Conservation (phyloP, 2,329 filamentous ascomycete species). For the Penicillium sp. region DNA sequence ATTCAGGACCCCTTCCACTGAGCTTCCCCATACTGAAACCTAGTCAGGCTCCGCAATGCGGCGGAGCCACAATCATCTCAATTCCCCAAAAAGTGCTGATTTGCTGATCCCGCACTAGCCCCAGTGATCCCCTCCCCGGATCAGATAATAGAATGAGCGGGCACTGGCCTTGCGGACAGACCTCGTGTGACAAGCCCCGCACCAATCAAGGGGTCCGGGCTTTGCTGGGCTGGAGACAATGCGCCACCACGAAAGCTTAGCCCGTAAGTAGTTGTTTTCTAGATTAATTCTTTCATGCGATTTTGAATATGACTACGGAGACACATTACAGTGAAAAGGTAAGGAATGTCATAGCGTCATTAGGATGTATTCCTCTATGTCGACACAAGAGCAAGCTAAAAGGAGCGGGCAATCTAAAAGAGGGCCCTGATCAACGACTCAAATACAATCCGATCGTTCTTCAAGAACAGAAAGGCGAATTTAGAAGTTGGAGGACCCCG, state of each 20-base stretch:
- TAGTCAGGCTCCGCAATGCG: not conserved
- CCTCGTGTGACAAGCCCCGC: not conserved
- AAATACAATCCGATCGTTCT: not conserved
- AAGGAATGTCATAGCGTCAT: constrained; percentile 21
- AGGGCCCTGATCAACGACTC: not conserved
- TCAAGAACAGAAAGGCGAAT: not conserved
- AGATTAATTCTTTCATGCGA: not conserved
- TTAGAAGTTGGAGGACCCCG: not conserved
- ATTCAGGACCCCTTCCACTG: not conserved
- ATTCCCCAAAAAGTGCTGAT: not conserved
- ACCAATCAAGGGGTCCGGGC: constrained; percentile 8
- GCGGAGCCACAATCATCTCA: not conserved
- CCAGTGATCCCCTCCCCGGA: not conserved
- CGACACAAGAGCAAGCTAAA: constrained; percentile 8
- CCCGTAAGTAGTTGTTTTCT: not conserved
- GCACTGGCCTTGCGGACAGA: constrained; percentile 11
- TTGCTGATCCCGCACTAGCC: constrained; percentile 7
- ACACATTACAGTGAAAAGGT: constrained; percentile 9
- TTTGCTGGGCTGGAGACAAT: not conserved
- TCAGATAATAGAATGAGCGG: not conserved
- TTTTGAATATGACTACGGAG: constrained; percentile 1
- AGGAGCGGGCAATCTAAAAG: constrained; percentile 6
- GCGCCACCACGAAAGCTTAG: not conserved
- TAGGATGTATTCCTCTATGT: constrained; percentile 18
- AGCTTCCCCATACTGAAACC: not conserved